Evolutionary conservation across 1,284 basidiomycete species (phyloP).

Genomic region (Termitomyces sp.): DNA sequence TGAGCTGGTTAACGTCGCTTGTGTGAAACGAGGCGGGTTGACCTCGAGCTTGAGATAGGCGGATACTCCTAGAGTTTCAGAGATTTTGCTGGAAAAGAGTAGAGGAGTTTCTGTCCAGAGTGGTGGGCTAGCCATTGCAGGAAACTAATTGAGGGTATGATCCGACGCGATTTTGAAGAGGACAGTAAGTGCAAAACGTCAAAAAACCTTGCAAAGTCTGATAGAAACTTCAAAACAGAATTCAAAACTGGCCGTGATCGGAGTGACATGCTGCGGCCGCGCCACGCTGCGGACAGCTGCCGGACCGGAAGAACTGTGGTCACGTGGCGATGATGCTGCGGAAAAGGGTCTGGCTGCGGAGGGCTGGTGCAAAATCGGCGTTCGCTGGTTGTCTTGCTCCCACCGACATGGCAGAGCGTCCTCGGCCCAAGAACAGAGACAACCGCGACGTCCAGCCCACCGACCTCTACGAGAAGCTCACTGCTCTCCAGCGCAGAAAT

Average conservation of each 20-base stretch:
- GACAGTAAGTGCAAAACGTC: no score
- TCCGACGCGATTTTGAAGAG: no score
- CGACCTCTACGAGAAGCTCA: conserved; percentile 63
- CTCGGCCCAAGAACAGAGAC: conserved; percentile 11
- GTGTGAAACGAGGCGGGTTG: background rate
- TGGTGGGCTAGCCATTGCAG: background rate
- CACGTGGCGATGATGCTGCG: conserved; percentile 16
- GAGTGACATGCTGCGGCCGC: no score
- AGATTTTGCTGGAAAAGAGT: conserved; percentile 14
- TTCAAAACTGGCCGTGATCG: no score
- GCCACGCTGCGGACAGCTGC: background rate
- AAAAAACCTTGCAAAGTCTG: no score
- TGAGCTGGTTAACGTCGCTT: background rate
- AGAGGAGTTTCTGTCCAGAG: conserved; percentile 17
- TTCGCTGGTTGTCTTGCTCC: conserved; percentile 1
- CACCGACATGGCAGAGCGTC: conserved; percentile 13
- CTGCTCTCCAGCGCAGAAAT: conserved; percentile 58
- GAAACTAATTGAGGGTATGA: no score
- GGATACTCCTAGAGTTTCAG: conserved; percentile 7
- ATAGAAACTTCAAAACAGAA: no score
- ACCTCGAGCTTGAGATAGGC: conserved; percentile 21
- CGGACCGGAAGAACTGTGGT: background rate
- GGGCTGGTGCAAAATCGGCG: conserved; percentile 8
- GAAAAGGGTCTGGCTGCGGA: conserved; percentile 14
- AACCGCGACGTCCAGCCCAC: conserved; percentile 40